Evolutionary conservation across 805 yeast genomes (phyloP).

Genomic region (Pichia thaimueangensis): DNA sequence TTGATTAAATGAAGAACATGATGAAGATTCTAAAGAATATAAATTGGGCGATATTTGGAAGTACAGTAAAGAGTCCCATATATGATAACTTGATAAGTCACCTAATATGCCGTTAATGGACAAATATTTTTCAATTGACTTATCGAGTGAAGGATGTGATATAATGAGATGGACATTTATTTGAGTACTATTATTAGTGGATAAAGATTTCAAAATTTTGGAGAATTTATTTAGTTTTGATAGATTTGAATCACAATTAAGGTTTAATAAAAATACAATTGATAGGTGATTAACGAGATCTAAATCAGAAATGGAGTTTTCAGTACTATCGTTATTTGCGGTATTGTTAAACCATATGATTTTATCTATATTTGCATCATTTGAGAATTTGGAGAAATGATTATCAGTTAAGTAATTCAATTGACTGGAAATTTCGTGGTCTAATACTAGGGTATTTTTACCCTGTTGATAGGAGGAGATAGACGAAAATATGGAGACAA

Average conservation of each 20-base stretch:
- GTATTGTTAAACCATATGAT: constrained; percentile 28
- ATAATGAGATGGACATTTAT: constrained; percentile 4
- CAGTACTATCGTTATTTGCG: background rate
- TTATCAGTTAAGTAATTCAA: constrained; percentile 23
- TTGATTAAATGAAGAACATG: constrained; percentile 4
- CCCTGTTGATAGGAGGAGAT: background rate
- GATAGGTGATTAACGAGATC: constrained; percentile 13
- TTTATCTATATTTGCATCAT: constrained; percentile 20
- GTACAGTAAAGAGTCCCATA: constrained; percentile 21
- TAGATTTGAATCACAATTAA: background rate
- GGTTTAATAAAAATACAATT: constrained; percentile 7
- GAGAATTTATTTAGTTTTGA: constrained; percentile 1
- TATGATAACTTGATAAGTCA: constrained; percentile 17
- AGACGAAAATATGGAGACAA: constrained; percentile 1
- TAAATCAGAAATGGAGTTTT: background rate
- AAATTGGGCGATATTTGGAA: constrained; percentile 36
- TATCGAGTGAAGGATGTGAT: constrained; percentile 2
- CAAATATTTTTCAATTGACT: constrained; percentile 17
- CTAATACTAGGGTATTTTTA: constrained; percentile 16
- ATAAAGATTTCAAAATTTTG: background rate
- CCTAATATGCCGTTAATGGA: constrained; percentile 24
- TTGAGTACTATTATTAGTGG: background rate
- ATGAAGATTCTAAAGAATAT: constrained; percentile 36
- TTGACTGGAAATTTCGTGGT: constrained; percentile 20
- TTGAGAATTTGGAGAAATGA: constrained; percentile 22